Evolutionary conservation across 129 eudicot genomes (phyloP).

Genomic region (Saussurea involucrata): DNA sequence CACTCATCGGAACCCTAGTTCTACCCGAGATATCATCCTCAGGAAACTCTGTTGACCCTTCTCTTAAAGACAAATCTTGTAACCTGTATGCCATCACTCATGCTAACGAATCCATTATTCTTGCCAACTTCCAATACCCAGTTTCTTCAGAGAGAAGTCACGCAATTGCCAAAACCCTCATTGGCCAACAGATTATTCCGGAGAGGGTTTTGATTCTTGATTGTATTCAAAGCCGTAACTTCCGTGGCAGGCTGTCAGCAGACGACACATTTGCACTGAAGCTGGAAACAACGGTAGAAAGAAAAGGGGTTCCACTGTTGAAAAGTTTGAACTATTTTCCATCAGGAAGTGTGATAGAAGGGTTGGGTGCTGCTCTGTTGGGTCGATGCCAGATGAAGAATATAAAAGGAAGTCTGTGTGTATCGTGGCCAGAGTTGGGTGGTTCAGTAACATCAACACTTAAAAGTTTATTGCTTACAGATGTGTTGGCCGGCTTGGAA

Average conservation of each 20-base stretch:
- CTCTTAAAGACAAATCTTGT: slow-evolving; percentile 79
- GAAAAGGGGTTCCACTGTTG: slow-evolving; percentile 42
- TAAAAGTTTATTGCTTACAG: slow-evolving; percentile 48
- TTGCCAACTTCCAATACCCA: slow-evolving; percentile 63
- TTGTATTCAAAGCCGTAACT: slow-evolving; percentile 71
- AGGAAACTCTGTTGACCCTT: slow-evolving; percentile 65
- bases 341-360: slow-evolving; percentile 89
- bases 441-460: slow-evolving; percentile 43
- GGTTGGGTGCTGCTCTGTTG: slow-evolving; percentile 88
- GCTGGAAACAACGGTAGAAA: slow-evolving; percentile 64
- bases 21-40: slow-evolving; percentile 80
- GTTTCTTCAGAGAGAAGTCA: slow-evolving; percentile 75
- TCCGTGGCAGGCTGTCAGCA: slow-evolving; percentile 78
- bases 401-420: slow-evolving; percentile 62
- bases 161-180: slow-evolving; percentile 54
- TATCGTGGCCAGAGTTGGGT: slow-evolving; percentile 90
- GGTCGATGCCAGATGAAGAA: slow-evolving; percentile 71
- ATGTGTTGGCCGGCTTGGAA: slow-evolving; percentile 55
- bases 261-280: slow-evolving; percentile 84
- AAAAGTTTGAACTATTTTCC: slow-evolving; percentile 63
- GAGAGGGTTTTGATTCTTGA: slow-evolving; percentile 74
- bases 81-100: slow-evolving; percentile 62
- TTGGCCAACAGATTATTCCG: slow-evolving; percentile 65
- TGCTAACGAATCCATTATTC: slow-evolving; percentile 36
- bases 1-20: slow-evolving; percentile 62